Percentiles rank a stretch among this genome's conserved stretches.
phyloP scores from a whole-genome alignment of 2,329 filamentous ascomycete species.

The Cladosporium austrohemisphaericum region DNA sequence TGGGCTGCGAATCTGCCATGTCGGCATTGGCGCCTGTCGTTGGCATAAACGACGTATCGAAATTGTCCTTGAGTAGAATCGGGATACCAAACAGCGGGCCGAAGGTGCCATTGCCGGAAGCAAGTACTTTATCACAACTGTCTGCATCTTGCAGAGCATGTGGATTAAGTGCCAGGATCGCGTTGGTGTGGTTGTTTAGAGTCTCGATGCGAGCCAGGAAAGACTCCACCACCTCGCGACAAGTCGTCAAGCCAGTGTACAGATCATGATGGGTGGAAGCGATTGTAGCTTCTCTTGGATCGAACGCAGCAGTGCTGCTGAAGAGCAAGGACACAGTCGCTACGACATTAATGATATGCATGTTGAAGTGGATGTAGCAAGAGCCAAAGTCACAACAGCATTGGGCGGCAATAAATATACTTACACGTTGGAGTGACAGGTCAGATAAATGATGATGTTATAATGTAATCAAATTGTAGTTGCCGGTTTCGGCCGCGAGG shows the following conservation, averaged over 20 bases:
- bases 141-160: constrained; percentile 49
- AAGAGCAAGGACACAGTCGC: not conserved
- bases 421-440: not conserved
- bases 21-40: constrained; percentile 56
- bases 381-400: no score
- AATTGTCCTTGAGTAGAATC: constrained; percentile 63
- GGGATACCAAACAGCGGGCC: constrained; percentile 59
- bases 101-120: constrained; percentile 45
- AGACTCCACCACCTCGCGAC: constrained; percentile 51
- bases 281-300: constrained; percentile 58
- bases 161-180: constrained; percentile 53
- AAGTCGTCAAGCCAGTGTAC: constrained; percentile 51
- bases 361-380: not conserved
- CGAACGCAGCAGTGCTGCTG: constrained; percentile 34
- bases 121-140: constrained; percentile 45
- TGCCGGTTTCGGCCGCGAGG: not conserved
- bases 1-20: constrained; percentile 47
- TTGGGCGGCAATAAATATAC: no score
- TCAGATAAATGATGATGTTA: not conserved
- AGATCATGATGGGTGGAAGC: constrained; percentile 54
- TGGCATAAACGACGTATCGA: constrained; percentile 52
- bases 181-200: constrained; percentile 56
- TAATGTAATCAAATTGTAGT: not conserved
- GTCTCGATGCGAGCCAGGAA: constrained; percentile 57
- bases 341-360: not conserved